A percentile compares a stretch with the other conserved stretches of the same genome.
These are phyloP conservation scores for Kodamaea laetipori DNA, from an alignment of 805 yeast genomes.

Conservation along the genomic window DNA sequence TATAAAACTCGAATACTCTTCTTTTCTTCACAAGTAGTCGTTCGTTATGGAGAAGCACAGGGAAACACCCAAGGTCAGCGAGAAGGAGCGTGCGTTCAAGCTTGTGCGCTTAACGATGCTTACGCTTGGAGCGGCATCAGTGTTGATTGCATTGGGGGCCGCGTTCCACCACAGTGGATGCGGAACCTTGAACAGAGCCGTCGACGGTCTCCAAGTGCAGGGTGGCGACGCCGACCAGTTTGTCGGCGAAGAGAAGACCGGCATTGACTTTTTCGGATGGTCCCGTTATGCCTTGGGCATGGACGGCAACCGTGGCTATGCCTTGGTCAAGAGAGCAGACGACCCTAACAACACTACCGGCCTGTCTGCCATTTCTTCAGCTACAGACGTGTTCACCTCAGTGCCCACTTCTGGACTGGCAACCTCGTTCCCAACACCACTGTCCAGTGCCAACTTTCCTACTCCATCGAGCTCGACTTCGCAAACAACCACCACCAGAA, in stretches of 20 bases:
- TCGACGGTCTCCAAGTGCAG: background rate
- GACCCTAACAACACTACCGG: constrained; percentile 25
- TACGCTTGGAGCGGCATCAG: constrained; percentile 2
- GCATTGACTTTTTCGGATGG: constrained; percentile 6
- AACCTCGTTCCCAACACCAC: background rate
- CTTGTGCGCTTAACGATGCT: background rate
- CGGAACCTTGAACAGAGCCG: background rate
- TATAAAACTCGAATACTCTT: background rate
- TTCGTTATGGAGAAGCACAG: constrained; percentile 13
- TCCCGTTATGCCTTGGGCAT: background rate
- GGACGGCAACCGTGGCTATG: background rate
- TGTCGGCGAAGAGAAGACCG: constrained; percentile 1
- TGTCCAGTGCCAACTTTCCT: constrained; percentile 2
- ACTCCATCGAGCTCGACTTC: constrained; percentile 3
- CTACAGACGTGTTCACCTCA: background rate
- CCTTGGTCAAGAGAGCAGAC: constrained; percentile 10
- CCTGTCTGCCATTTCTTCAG: constrained; percentile 19
- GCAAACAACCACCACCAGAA: background rate
- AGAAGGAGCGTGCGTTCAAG: background rate
- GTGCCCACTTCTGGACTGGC: background rate
- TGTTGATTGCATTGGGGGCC: constrained; percentile 3
- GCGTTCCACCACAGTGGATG: background rate
- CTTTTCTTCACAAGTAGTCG: constrained; percentile 4
- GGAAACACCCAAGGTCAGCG: background rate
- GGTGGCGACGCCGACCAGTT: constrained; percentile 5